Base-by-base conservation (phyloP, 2,329 filamentous ascomycete species). In the Hypoxylon sp. region DNA sequence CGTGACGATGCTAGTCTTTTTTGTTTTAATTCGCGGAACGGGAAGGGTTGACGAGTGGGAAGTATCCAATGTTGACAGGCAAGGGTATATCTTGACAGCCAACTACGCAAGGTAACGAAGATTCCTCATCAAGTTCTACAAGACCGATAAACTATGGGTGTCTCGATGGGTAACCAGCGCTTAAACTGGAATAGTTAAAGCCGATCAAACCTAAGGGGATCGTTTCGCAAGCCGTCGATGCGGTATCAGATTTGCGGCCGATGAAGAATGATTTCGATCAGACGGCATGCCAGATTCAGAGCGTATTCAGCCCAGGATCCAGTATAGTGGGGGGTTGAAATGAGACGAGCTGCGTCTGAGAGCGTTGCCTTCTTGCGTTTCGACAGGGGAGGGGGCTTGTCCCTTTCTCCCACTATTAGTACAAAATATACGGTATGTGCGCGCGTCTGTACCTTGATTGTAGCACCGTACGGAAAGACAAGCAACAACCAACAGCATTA, bases 311-410 rank as follows among this genome's bases (percentile, higher is more conserved):
- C 57, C 42, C 33, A 61, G 10, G 48, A 31, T 14, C 39, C 51
- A 48, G 63, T 63, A 57, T 55, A 55, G 67, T 64, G 65, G 65
- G 65, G 74, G 70, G 70, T 57, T 62, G 68, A 75, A 78, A 81
- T 82, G 83, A 84, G 82, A 84, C 82, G 80, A 77, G 73, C 64
- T 65, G 63, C 79, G 82, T 84, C 79, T 82, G 81, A 82, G 80
- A 77, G 61, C 39, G 72, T 63, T 44, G 65, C 67, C 67, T 65
- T 70, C 58, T 64, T 50, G 54, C 76, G 81, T 80, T 80, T 81
- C 78, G 81, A 78, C 78, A 74, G 77, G 78, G 80, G 70, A 77
- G 54, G 47, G 46, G 47, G 46, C 42, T 53, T 59, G 55, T 50
- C 29, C 53, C 61, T 60, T 67, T 67, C 65, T 62, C 55, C 24